Evolutionary conservation across 352 stramenopile species (phyloP).

Genomic region (Lagenidium giganteum): DNA sequence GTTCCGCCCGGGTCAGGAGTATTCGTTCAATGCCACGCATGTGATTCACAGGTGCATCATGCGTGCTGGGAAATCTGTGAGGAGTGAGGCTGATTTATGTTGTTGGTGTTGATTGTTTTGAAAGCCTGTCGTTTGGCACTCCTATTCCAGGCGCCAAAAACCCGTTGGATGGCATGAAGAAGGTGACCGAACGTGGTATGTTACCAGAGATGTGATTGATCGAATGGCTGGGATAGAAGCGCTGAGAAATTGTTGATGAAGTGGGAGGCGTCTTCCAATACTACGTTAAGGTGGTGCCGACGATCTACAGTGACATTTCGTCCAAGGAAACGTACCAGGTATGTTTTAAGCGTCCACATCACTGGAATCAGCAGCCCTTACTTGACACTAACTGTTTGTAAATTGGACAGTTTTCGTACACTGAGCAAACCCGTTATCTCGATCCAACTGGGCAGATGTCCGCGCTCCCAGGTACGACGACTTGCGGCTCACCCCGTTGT

Average conservation of each 20-base stretch:
- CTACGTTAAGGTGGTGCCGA: conserved; percentile 86
- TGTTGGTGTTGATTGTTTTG: background rate
- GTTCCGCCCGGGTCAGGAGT: conserved; percentile 73
- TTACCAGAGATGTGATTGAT: conserved; percentile 22
- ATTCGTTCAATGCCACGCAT: conserved; percentile 76
- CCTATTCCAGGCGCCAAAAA: conserved; percentile 28
- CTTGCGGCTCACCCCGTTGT: too few relatives aligned
- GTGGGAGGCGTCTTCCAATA: conserved; percentile 81
- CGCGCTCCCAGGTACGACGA: conserved; percentile 53
- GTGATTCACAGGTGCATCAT: conserved; percentile 49
- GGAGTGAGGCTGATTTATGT: too few relatives aligned
- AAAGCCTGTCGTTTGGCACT: conserved; percentile 62
- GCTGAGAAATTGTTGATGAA: conserved; percentile 13
- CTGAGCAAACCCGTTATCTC: conserved; percentile 71
- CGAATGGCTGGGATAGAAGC: background rate
- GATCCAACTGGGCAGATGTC: conserved; percentile 59
- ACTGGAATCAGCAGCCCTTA: too few relatives aligned
- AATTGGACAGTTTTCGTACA: conserved; percentile 85
- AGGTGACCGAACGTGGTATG: conserved; percentile 22
- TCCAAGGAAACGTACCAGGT: too few relatives aligned
- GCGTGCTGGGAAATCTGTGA: background rate
- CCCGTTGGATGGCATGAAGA: conserved; percentile 51
- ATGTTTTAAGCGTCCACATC: too few relatives aligned
- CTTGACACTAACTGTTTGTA: too few relatives aligned
- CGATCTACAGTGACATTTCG: conserved; percentile 77